Conservation (phyloP, 179 eudicot genomes). For the Nepenthes alata region DNA sequence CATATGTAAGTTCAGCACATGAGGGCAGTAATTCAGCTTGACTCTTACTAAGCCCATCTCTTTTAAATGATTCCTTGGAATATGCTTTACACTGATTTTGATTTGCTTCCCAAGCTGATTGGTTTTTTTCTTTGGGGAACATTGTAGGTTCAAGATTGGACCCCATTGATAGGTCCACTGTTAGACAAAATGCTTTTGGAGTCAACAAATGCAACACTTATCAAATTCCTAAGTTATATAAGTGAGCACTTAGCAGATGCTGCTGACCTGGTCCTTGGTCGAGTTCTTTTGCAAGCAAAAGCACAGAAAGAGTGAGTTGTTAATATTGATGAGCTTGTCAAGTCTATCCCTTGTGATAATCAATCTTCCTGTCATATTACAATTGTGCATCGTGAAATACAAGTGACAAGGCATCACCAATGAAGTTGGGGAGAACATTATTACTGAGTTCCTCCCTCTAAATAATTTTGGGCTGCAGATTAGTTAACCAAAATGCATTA, state of each 20-base stretch:
- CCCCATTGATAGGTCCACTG: conserved; percentile 40
- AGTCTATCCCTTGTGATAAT: not conserved
- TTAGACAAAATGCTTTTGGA: conserved; percentile 65
- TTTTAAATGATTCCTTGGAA: too few relatives aligned
- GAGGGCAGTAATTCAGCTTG: too few relatives aligned
- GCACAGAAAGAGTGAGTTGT: conserved; percentile 37
- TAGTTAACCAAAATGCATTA: too few relatives aligned
- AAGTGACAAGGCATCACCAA: too few relatives aligned
- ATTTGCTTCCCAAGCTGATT: not conserved
- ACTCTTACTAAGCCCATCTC: too few relatives aligned
- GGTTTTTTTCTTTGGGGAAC: not conserved
- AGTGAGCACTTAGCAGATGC: conserved; percentile 55
- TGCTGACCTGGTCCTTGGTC: conserved; percentile 42
- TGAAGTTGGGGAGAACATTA: too few relatives aligned
- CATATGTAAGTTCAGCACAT: too few relatives aligned
- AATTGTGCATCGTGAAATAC: too few relatives aligned
- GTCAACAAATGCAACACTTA: conserved; percentile 62
- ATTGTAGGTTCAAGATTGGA: conserved; percentile 58
- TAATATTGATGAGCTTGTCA: not conserved
- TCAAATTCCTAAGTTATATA: conserved; percentile 50
- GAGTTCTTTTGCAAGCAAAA: conserved; percentile 32
- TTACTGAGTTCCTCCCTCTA: too few relatives aligned
- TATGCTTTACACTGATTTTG: too few relatives aligned
- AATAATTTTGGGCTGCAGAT: too few relatives aligned
- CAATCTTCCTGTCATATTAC: not conserved